Conservation (phyloP, 75 land plant species). For the Selaginella moellendorffii region DNA sequence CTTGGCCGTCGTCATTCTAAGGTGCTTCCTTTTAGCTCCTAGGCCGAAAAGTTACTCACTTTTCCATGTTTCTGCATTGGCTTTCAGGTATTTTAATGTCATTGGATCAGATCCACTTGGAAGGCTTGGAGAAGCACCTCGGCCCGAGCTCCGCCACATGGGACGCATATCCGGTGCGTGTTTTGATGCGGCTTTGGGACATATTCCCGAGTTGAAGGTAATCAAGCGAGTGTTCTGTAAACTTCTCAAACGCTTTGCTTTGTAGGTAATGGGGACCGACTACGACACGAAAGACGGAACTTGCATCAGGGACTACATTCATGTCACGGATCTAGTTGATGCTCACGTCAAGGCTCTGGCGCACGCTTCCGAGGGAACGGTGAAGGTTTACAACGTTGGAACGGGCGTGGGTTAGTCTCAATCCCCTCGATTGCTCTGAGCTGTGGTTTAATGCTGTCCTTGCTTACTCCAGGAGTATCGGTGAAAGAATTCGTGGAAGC, state of each 20-base stretch:
- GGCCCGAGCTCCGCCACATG: constrained; percentile 70
- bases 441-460: not conserved
- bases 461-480: constrained; percentile 72
- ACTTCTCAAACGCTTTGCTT: too few species aligned
- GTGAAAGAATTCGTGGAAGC: constrained; percentile 95
- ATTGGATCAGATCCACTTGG: constrained; percentile 90
- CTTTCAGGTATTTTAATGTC: constrained; percentile 72
- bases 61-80: not conserved
- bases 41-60: not conserved
- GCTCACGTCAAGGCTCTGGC: constrained; percentile 86
- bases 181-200: constrained; percentile 76
- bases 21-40: constrained; percentile 22
- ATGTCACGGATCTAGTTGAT: constrained; percentile 86
- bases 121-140: constrained; percentile 73
- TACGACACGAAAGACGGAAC: constrained; percentile 77
- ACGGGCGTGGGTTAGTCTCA: constrained; percentile 57
- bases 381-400: constrained; percentile 81
- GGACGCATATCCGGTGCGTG: constrained; percentile 93
- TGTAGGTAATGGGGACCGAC: constrained; percentile 83
- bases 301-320: constrained; percentile 82
- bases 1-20: constrained; percentile 77
- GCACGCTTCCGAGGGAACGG: constrained; percentile 40
- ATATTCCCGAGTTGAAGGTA: constrained; percentile 29
- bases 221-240: too few species aligned
- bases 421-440: not conserved